Evolutionary conservation across 805 yeast genomes (phyloP).

Genomic region (Yarrowia sp.): DNA sequence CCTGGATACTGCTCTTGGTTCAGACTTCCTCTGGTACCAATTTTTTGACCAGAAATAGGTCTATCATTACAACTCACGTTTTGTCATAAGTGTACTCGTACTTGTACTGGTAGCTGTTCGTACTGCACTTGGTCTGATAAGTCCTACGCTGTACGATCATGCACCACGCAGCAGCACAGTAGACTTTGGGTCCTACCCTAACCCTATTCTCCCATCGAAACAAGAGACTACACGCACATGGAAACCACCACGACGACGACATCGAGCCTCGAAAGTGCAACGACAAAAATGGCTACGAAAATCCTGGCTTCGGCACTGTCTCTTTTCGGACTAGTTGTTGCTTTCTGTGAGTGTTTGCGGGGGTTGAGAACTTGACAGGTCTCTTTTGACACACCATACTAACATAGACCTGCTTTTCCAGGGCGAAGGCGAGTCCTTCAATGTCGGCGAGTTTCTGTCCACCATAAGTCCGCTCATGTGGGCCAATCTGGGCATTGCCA

Average conservation of each 20-base stretch:
- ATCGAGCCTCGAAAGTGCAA: neutral
- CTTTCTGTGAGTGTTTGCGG: constrained; percentile 21
- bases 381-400: neutral
- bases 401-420: constrained; percentile 54
- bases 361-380: neutral
- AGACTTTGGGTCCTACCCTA: neutral
- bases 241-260: neutral
- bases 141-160: too few species aligned
- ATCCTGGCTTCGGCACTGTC: constrained; percentile 19
- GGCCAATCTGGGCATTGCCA: constrained; percentile 87
- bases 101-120: too few species aligned
- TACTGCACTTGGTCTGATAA: too few species aligned
- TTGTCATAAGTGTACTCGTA: too few species aligned
- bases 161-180: too few species aligned
- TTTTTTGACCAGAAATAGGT: too few species aligned
- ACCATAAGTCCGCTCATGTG: constrained; percentile 93
- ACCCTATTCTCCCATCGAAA: constrained; percentile 11
- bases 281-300: constrained; percentile 20
- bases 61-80: neutral
- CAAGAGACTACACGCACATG: neutral
- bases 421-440: constrained; percentile 87
- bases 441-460: constrained; percentile 82
- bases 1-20: too few species aligned
- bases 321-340: constrained; percentile 6
- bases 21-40: too few species aligned